phyloP scores from a whole-genome alignment of 1,284 basidiomycete genomes.

The Trametes versicolor region DNA sequence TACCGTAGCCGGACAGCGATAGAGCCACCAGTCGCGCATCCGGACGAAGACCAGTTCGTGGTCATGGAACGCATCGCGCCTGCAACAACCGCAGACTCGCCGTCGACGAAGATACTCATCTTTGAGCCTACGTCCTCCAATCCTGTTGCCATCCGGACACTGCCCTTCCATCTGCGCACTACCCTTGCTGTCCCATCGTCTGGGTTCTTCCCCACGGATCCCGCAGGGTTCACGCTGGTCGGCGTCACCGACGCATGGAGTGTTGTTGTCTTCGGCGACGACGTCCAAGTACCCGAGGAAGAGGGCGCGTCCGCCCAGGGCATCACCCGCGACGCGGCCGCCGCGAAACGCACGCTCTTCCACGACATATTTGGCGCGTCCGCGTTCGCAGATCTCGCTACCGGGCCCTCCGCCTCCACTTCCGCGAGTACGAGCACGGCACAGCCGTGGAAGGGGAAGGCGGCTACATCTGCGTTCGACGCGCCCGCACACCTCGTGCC shows the following conservation, averaged over 20 bases:
- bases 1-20: slow-evolving; percentile 51
- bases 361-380: slow-evolving; percentile 87
- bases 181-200: slow-evolving; percentile 57
- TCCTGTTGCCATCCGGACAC: slow-evolving; percentile 52
- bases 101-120: slow-evolving; percentile 55
- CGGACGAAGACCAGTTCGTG: slow-evolving; percentile 64
- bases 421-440: slow-evolving; percentile 29
- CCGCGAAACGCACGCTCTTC: slow-evolving; percentile 69
- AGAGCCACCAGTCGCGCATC: slow-evolving; percentile 61
- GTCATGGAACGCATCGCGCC: slow-evolving; percentile 55
- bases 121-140: slow-evolving; percentile 58
- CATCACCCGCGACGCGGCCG: slow-evolving; percentile 49
- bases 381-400: slow-evolving; percentile 55
- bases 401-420: slow-evolving; percentile 33
- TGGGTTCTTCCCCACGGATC: slow-evolving; percentile 40
- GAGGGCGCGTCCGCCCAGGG: slow-evolving; percentile 54
- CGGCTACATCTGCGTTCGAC: slow-evolving; percentile 67
- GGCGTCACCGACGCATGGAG: slow-evolving; percentile 74
- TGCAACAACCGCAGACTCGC: slow-evolving; percentile 40
- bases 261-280: slow-evolving; percentile 72
- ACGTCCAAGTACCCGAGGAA: slow-evolving; percentile 51
- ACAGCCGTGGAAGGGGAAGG: slow-evolving; percentile 51
- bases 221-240: slow-evolving; percentile 61
- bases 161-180: slow-evolving; percentile 71
- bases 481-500: slow-evolving; percentile 85